Evolutionary conservation across 495 filamentous ascomycete species (phyloP).

Genomic region (Talaromyces proteolyticus): DNA sequence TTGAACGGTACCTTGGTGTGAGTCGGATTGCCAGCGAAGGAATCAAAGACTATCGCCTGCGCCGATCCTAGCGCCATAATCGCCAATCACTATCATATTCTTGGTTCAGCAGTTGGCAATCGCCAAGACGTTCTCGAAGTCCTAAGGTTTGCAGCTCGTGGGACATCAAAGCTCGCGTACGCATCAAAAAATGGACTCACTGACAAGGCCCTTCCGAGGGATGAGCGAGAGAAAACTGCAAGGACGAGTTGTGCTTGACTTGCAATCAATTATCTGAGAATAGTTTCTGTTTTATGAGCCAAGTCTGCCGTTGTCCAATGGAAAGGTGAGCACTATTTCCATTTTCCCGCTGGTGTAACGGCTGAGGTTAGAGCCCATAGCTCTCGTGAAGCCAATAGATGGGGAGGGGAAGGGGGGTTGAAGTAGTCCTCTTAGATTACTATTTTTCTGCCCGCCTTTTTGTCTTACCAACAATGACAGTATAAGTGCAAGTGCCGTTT

Average conservation of each 20-base stretch:
- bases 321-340: no score
- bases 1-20: conserved; percentile 52
- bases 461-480: no score
- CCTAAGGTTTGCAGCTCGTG: conserved; percentile 56
- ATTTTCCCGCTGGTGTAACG: no score
- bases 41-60: conserved; percentile 48
- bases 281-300: no score
- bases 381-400: no score
- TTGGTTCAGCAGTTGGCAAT: conserved; percentile 58
- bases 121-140: conserved; percentile 60
- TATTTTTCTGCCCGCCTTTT: no score
- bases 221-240: conserved; percentile 35
- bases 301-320: no score
- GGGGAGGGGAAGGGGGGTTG: no score
- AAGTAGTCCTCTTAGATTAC: no score
- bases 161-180: conserved; percentile 51
- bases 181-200: conserved; percentile 52
- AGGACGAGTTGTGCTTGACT: conserved; percentile 53
- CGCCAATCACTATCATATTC: conserved; percentile 45
- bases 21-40: conserved; percentile 54
- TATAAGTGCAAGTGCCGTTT: no score
- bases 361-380: no score
- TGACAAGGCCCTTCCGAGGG: conserved; percentile 16
- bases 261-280: no score
- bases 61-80: conserved; percentile 48